Conservation (phyloP, 148 eudicot species). For the Diospyros lotus region DNA sequence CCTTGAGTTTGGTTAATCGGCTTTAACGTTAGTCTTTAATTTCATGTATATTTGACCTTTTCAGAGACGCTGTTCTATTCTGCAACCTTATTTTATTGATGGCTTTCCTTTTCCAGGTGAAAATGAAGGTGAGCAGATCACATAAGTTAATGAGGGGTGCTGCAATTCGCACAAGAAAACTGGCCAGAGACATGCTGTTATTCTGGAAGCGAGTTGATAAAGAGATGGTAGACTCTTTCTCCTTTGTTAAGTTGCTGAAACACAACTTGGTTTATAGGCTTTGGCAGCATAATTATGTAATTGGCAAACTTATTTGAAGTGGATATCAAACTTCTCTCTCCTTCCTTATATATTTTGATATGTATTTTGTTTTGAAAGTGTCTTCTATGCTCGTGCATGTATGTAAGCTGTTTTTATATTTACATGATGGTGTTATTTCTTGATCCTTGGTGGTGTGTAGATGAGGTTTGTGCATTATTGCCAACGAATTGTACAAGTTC, state of each 20-base stretch:
- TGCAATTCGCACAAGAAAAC: slow-evolving; percentile 72
- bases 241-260: not conserved
- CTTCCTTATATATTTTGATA: not conserved
- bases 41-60: not conserved
- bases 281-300: not conserved
- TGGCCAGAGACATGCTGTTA: slow-evolving; percentile 93
- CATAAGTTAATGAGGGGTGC: slow-evolving; percentile 80
- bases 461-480: not conserved
- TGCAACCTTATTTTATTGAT: slow-evolving; percentile 4
- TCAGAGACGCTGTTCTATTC: not conserved
- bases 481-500: not conserved
- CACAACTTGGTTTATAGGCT: not conserved
- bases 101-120: slow-evolving; percentile 50
- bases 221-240: slow-evolving; percentile 70
- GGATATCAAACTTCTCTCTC: not conserved
- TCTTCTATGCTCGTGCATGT: not conserved
- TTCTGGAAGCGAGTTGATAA: slow-evolving; percentile 96
- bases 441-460: not conserved
- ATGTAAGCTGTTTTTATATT: not conserved
- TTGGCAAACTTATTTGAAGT: not conserved
- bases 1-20: not conserved
- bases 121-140: slow-evolving; percentile 89
- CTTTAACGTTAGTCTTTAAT: not conserved
- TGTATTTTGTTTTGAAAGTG: not conserved
- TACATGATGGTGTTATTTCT: not conserved